These are phyloP conservation scores for Pichia sp. DNA, from an alignment of 1,139 yeast species.

Conservation along the genomic window DNA sequence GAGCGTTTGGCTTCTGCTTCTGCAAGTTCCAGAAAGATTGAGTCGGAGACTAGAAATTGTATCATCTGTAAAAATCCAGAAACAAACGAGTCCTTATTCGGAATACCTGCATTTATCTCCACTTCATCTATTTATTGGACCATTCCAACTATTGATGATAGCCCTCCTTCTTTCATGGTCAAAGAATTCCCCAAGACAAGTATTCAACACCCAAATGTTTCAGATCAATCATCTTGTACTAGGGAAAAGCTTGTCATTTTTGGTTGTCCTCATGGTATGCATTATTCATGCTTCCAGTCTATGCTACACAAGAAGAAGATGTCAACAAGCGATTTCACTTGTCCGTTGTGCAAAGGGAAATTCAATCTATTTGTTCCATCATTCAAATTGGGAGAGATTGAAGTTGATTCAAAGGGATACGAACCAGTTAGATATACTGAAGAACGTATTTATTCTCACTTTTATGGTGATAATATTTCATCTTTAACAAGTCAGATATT, in stretches of 20 bases:
- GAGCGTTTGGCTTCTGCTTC: slow-evolving; percentile 1
- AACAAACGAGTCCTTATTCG: slow-evolving; percentile 43
- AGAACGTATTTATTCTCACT: neutral
- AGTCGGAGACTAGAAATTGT: slow-evolving; percentile 41
- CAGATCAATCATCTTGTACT: slow-evolving; percentile 13
- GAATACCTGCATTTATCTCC: slow-evolving; percentile 45
- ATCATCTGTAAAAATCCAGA: slow-evolving; percentile 65
- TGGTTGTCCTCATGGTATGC: slow-evolving; percentile 72
- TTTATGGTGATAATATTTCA: slow-evolving; percentile 25
- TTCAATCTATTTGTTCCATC: slow-evolving; percentile 46
- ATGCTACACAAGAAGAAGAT: slow-evolving; percentile 28
- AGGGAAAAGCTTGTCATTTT: slow-evolving; percentile 38
- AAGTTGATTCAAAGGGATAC: slow-evolving; percentile 22
- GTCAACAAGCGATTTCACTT: slow-evolving; percentile 37
- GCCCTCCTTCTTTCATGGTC: slow-evolving; percentile 25
- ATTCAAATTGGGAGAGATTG: slow-evolving; percentile 28
- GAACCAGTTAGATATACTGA: neutral
- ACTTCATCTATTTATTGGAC: slow-evolving; percentile 44
- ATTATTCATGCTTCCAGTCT: slow-evolving; percentile 46
- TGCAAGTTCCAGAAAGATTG: neutral
- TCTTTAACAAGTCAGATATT: slow-evolving; percentile 23
- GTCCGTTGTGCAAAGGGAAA: slow-evolving; percentile 63
- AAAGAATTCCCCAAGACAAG: slow-evolving; percentile 15
- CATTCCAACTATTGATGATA: slow-evolving; percentile 36
- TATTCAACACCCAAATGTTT: neutral